Conservation (phyloP, 345 rosid species). For the Camelina neglecta region DNA sequence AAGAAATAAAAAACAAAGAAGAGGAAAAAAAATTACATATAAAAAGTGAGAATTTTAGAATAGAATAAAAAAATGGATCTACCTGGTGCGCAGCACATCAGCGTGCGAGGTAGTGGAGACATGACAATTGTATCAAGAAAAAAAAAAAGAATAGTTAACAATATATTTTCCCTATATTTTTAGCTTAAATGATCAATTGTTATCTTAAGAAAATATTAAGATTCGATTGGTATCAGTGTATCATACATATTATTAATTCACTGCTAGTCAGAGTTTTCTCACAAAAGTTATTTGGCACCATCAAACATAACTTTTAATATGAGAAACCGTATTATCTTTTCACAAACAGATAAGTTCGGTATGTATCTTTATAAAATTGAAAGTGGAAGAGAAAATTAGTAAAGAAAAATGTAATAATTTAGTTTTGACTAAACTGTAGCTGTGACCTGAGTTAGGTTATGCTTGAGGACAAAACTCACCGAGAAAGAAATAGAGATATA, state of each 20-base stretch:
- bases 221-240: conserved; percentile 23
- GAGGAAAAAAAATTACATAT: too few relatives aligned
- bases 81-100: conserved; percentile 49
- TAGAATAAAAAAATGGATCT: conserved; percentile 38
- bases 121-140: conserved; percentile 21
- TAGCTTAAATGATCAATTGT: not conserved
- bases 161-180: too few relatives aligned
- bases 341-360: not conserved
- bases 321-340: not conserved
- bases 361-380: not conserved
- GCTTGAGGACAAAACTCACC: conserved; percentile 34
- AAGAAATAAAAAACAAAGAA: not conserved
- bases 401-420: conserved; percentile 25
- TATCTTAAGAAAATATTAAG: conserved; percentile 2
- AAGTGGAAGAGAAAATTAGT: not conserved
- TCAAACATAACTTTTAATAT: not conserved
- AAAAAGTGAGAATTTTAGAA: conserved; percentile 7
- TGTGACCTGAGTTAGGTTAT: conserved; percentile 1
- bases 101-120: conserved; percentile 45
- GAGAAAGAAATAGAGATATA: conserved; percentile 17
- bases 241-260: conserved; percentile 20
- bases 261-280: not conserved
- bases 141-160: conserved; percentile 14
- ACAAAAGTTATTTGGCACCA: not conserved
- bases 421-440: conserved; percentile 35